Percentiles rank a stretch among this genome's conserved stretches.
These are phyloP conservation scores for Ramalina intermedia DNA, from an alignment of 495 filamentous ascomycete genomes.

Conservation along the genomic window DNA sequence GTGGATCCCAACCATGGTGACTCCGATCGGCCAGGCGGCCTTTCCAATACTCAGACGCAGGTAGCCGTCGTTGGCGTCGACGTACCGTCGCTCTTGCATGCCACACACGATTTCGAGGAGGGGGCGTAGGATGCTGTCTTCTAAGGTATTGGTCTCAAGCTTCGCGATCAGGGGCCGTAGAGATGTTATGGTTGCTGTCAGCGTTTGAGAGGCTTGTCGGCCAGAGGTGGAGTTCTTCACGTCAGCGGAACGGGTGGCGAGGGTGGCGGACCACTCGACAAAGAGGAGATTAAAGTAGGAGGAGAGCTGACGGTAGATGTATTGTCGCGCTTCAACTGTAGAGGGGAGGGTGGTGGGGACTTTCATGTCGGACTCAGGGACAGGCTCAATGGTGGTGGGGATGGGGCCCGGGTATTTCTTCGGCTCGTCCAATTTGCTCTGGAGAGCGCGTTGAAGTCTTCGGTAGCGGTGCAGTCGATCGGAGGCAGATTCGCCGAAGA, in stretches of 20 bases:
- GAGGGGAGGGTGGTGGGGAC: conserved; percentile 47
- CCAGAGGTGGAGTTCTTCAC: conserved; percentile 63
- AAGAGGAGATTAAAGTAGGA: conserved; percentile 91
- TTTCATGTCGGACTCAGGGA: conserved; percentile 80
- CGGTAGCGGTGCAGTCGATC: conserved; percentile 55
- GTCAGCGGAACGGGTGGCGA: conserved; percentile 47
- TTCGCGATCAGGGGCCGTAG: conserved; percentile 83
- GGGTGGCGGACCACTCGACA: conserved; percentile 67
- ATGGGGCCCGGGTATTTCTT: conserved; percentile 44
- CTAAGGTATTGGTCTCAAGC: conserved; percentile 66
- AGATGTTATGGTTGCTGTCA: conserved; percentile 69
- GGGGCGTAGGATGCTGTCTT: conserved; percentile 63
- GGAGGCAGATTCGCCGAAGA: conserved; percentile 78
- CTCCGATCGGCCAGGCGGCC: conserved; percentile 97
- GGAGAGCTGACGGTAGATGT: conserved; percentile 73
- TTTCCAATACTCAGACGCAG: conserved; percentile 89
- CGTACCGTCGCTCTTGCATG: conserved; percentile 78
- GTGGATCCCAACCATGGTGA: conserved; percentile 99
- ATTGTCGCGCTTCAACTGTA: conserved; percentile 34
- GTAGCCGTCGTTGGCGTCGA: conserved; percentile 94
- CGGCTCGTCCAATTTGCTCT: conserved; percentile 29
- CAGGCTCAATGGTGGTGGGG: conserved; percentile 55
- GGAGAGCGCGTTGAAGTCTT: conserved; percentile 31
- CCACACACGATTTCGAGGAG: conserved; percentile 88
- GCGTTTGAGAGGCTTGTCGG: conserved; percentile 59